Evolutionary conservation across 345 rosid genomes (phyloP).

Genomic region (Excoecaria agallocha): DNA sequence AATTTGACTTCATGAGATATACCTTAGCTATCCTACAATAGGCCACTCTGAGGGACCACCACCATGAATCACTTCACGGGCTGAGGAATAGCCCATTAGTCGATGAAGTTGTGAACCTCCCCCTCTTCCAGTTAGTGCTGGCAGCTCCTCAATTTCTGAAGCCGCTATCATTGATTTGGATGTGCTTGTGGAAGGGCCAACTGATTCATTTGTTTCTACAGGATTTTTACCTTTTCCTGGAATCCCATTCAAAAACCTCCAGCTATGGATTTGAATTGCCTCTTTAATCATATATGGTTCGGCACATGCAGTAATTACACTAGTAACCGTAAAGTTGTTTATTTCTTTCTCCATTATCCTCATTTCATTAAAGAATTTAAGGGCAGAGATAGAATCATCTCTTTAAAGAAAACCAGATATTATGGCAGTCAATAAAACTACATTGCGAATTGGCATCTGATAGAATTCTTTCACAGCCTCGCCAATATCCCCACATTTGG

Average conservation of each 20-base stretch:
- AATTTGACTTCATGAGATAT: background rate
- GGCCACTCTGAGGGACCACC: constrained; percentile 16
- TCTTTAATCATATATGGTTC: no score
- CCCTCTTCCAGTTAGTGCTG: constrained; percentile 33
- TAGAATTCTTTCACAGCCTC: constrained; percentile 57
- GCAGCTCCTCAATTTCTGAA: constrained; percentile 43
- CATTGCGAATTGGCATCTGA: constrained; percentile 44
- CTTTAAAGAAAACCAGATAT: constrained; percentile 61
- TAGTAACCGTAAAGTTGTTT: constrained; percentile 54
- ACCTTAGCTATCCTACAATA: constrained; percentile 2
- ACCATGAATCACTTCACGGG: constrained; percentile 50
- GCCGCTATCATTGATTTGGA: constrained; percentile 31
- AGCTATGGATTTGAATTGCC: constrained; percentile 61
- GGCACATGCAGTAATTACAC: constrained; percentile 59
- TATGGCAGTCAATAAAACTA: constrained; percentile 78
- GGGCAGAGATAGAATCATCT: constrained; percentile 50
- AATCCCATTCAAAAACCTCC: constrained; percentile 24
- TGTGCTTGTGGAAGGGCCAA: constrained; percentile 30
- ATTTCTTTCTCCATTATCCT: constrained; percentile 44
- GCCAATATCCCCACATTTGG: no score
- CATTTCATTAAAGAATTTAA: constrained; percentile 60
- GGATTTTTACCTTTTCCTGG: constrained; percentile 26
- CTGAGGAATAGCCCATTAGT: constrained; percentile 85
- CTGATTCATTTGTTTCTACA: constrained; percentile 27
- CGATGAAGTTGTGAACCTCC: constrained; percentile 68